These are phyloP conservation scores for Lentinula sp. DNA, from an alignment of 768 basidiomycete genomes.

Conservation along the genomic window DNA sequence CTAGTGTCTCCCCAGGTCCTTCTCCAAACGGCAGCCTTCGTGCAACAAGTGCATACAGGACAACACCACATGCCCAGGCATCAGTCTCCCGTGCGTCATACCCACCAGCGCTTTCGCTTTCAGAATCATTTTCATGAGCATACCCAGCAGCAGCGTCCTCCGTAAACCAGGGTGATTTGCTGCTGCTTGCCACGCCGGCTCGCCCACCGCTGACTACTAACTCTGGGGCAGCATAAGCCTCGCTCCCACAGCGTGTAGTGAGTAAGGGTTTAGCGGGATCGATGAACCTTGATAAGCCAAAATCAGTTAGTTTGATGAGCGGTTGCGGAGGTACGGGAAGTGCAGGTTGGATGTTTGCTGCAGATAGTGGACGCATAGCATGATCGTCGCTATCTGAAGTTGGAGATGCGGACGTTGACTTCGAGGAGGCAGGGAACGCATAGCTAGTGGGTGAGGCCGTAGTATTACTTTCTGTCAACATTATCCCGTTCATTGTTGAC, in stretches of 20 bases:
- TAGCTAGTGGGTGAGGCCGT: conserved; percentile 3
- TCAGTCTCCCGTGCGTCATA: conserved; percentile 87
- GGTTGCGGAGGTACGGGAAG: conserved; percentile 40
- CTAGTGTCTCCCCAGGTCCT: conserved; percentile 24
- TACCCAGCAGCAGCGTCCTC: conserved; percentile 1
- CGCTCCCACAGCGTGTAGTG: conserved; percentile 79
- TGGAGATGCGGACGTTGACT: not conserved
- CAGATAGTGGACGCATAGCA: not conserved
- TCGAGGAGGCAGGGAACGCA: not conserved
- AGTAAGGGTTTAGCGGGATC: conserved; percentile 57
- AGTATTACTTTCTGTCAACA: not conserved
- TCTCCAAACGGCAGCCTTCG: conserved; percentile 72
- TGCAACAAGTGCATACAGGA: conserved; percentile 70
- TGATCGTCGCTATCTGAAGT: too few relatives aligned
- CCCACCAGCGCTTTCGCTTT: conserved; percentile 26
- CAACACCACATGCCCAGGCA: conserved; percentile 88
- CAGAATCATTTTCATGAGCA: not conserved
- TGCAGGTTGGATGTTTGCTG: not conserved
- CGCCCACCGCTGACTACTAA: conserved; percentile 44
- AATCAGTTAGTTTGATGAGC: conserved; percentile 81
- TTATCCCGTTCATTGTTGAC: not conserved
- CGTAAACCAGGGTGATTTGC: not conserved
- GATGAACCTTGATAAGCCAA: conserved; percentile 84
- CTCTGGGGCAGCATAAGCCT: conserved; percentile 84
- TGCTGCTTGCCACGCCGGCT: conserved; percentile 11